Percentiles rank a stretch among this genome's conserved stretches.
Conservation (phyloP, 257 asterid species). For the Solanum commersonii region DNA sequence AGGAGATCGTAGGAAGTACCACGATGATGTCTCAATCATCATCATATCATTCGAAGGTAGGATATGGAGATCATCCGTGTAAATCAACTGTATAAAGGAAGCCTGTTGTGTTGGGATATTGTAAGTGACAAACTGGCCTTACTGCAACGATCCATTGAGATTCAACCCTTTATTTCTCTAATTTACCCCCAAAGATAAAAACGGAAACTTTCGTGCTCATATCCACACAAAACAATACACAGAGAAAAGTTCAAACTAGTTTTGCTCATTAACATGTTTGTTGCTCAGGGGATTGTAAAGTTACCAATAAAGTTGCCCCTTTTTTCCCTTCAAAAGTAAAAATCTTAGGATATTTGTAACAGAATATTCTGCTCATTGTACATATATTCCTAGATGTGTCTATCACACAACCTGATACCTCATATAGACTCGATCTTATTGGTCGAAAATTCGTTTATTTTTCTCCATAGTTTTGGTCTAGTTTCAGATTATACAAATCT, state of each 20-base stretch:
- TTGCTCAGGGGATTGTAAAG: constrained; percentile 18
- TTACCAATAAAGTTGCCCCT: neutral
- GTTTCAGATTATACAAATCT: neutral
- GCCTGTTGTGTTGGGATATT: neutral
- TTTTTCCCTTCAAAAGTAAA: neutral
- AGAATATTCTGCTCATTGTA: neutral
- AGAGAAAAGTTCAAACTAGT: neutral
- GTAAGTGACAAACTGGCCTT: neutral
- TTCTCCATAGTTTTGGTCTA: neutral
- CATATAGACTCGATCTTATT: neutral
- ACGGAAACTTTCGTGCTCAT: neutral
- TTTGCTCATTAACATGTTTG: neutral
- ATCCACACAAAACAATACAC: neutral
- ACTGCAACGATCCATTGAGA: neutral
- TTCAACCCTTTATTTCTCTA: neutral
- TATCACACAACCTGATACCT: neutral
- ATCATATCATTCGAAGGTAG: constrained; percentile 88
- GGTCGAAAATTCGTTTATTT: neutral
- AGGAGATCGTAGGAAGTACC: constrained; percentile 83
- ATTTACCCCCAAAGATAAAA: neutral
- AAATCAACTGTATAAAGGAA: constrained; percentile 7
- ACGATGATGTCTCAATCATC: constrained; percentile 80
- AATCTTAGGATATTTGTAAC: neutral
- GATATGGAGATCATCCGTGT: constrained; percentile 85
- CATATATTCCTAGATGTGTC: neutral